phyloP scores from a whole-genome alignment of 2,329 filamentous ascomycete species.

The Pyricularia pennisetigena region DNA sequence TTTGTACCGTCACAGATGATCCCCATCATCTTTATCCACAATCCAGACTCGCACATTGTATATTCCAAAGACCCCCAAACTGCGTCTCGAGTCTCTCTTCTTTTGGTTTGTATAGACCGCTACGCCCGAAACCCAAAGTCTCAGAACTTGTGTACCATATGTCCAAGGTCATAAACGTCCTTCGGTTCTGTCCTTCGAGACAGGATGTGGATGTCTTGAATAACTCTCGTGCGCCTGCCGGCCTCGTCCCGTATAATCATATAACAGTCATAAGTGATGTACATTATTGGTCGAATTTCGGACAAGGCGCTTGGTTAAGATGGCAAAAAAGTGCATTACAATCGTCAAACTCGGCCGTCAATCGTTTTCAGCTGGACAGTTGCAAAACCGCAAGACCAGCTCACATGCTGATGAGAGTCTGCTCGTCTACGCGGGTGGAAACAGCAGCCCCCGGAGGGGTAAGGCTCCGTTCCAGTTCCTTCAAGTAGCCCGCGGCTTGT shows the following conservation, averaged over 20 bases:
- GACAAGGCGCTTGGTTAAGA: not conserved
- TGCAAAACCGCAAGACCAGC: not conserved
- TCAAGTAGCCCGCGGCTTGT: slow-evolving; percentile 78
- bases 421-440: not conserved
- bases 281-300: not conserved
- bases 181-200: not conserved
- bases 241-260: not conserved
- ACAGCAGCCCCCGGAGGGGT: slow-evolving; percentile 32
- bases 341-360: not conserved
- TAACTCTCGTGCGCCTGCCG: not conserved
- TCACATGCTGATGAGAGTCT: not conserved
- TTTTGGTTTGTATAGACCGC: not conserved
- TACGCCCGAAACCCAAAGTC: not conserved
- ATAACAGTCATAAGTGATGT: not conserved
- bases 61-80: not conserved
- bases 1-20: not conserved
- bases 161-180: not conserved
- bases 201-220: not conserved
- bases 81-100: not conserved
- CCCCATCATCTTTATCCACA: not conserved
- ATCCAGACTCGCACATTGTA: not conserved
- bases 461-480: slow-evolving; percentile 80
- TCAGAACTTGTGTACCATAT: not conserved
- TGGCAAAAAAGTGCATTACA: not conserved
- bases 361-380: not conserved